These are phyloP conservation scores for Akanthomyces dipterigenus DNA, from an alignment of 2,329 filamentous ascomycete species.

Conservation along the genomic window DNA sequence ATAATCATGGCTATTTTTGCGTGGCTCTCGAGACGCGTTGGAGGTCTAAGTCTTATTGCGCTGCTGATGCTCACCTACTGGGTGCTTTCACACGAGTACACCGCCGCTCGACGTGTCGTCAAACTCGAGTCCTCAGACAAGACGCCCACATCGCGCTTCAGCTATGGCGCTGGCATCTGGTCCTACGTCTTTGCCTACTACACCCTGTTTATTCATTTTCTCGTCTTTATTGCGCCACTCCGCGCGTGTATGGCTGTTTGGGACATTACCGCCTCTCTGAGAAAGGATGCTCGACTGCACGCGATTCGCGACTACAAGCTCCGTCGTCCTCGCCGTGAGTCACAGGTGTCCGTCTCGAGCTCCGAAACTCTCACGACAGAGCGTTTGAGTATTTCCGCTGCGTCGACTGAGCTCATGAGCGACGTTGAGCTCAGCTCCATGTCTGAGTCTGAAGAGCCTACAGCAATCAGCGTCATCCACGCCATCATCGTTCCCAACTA, in stretches of 20 bases:
- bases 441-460: constrained; percentile 35
- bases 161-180: constrained; percentile 40
- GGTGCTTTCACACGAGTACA: constrained; percentile 46
- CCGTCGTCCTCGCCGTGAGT: constrained; percentile 46
- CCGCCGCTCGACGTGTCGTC: constrained; percentile 31
- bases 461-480: constrained; percentile 47
- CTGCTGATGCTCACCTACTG: constrained; percentile 45
- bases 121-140: neutral
- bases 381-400: constrained; percentile 39
- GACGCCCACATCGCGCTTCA: constrained; percentile 23
- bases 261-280: constrained; percentile 47
- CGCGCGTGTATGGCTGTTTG: constrained; percentile 56
- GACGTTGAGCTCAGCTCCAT: constrained; percentile 43
- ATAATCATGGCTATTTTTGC: constrained; percentile 44
- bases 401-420: constrained; percentile 42
- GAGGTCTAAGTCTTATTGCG: constrained; percentile 47
- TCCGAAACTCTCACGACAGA: constrained; percentile 43
- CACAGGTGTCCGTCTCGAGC: constrained; percentile 49
- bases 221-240: constrained; percentile 57
- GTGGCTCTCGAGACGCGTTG: constrained; percentile 48
- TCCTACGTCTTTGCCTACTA: constrained; percentile 56
- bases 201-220: constrained; percentile 55
- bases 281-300: constrained; percentile 37
- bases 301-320: constrained; percentile 40
- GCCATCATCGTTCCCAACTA: constrained; percentile 68